Percentiles rank a stretch among this genome's conserved stretches.
These are phyloP conservation scores for Mortierella antarctica DNA, from an alignment of 192 early-diverging fungal species.

Conservation along the genomic window DNA sequence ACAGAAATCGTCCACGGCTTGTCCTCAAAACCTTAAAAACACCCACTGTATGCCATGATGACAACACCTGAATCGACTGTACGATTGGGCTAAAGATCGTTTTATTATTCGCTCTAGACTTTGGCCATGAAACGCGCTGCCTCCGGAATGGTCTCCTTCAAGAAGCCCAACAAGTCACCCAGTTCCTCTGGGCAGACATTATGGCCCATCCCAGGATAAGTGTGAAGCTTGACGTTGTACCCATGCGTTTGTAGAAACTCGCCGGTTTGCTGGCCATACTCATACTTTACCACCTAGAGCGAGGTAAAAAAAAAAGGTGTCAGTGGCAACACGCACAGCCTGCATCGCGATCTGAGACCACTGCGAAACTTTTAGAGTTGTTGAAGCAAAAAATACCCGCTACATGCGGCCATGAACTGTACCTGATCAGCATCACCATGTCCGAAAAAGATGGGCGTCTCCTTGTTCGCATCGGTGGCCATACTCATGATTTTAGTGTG, in stretches of 20 bases:
- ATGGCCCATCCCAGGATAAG: conserved; percentile 87
- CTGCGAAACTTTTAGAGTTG: neutral
- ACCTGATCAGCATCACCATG: conserved; percentile 84
- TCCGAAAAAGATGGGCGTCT: conserved; percentile 84
- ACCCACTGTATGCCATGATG: too few species aligned
- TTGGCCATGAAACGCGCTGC: conserved; percentile 24
- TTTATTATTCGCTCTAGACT: neutral
- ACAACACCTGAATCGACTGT: too few species aligned
- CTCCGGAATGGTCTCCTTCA: conserved; percentile 63
- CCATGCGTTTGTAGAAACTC: conserved; percentile 68
- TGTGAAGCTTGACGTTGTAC: conserved; percentile 78
- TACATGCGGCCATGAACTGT: neutral
- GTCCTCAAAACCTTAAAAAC: too few species aligned
- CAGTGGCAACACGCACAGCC: neutral
- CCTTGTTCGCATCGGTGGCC: conserved; percentile 68
- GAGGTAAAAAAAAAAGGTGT: neutral
- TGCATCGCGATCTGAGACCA: neutral
- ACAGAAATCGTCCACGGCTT: too few species aligned
- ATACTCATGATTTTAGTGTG: conserved; percentile 60
- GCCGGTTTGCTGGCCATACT: conserved; percentile 76
- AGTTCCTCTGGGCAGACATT: conserved; percentile 75
- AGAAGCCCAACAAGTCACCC: conserved; percentile 72
- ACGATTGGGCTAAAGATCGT: too few species aligned
- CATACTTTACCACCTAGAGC: conserved; percentile 68
- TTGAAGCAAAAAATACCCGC: neutral